phyloP scores from a whole-genome alignment of 192 early-diverging fungal species.

The Chytriomyces sp. region DNA sequence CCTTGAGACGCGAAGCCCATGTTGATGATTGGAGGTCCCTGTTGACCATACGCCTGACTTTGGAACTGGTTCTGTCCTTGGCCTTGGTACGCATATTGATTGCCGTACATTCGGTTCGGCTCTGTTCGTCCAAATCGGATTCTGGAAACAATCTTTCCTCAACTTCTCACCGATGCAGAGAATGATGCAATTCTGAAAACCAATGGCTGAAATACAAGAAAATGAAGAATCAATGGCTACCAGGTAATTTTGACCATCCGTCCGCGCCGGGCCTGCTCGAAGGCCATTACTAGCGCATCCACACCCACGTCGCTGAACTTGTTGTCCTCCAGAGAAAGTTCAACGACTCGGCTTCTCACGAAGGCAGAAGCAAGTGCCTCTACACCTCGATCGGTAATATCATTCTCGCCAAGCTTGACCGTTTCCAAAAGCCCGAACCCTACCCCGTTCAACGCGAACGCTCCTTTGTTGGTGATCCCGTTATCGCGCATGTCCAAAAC shows the following conservation, averaged over 20 bases:
- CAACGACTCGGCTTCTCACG: background rate
- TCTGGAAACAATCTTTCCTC: no score
- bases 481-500: slow-evolving; percentile 25
- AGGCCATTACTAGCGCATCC: background rate
- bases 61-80: no score
- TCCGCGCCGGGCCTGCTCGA: background rate
- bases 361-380: background rate
- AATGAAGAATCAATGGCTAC: no score
- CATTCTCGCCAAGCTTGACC: background rate
- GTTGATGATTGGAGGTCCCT: no score
- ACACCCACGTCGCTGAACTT: background rate
- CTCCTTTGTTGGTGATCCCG: slow-evolving; percentile 12
- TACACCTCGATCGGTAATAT: slow-evolving; percentile 17
- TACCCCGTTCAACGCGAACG: background rate
- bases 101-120: no score
- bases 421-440: background rate
- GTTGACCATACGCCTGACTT: no score
- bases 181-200: no score
- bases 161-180: no score
- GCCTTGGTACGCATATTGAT: no score
- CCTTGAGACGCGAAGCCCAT: slow-evolving; percentile 1
- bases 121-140: no score
- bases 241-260: slow-evolving; percentile 5
- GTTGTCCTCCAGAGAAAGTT: slow-evolving; percentile 9
- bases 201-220: no score